Conservation (phyloP, 2,329 filamentous ascomycete genomes). For the Neopestalotiopsis sp. region DNA sequence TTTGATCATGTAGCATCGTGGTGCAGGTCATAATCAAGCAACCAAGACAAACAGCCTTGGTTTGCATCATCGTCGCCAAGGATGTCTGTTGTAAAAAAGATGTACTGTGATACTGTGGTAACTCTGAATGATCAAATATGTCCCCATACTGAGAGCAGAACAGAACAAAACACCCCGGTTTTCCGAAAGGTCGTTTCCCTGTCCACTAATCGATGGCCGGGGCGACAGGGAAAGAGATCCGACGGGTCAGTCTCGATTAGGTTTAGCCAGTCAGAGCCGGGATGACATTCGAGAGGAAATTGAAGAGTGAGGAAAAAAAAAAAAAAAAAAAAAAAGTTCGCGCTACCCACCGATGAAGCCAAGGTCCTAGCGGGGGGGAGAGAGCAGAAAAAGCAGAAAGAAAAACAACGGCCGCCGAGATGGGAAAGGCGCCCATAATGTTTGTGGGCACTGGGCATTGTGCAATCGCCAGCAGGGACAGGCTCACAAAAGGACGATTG, state of each 20-base stretch:
- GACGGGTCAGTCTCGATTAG: neutral
- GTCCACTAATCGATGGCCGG: neutral
- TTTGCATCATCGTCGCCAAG: neutral
- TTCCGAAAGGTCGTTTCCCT: neutral
- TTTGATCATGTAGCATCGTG: neutral
- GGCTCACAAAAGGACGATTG: neutral
- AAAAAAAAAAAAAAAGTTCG: conserved; percentile 5
- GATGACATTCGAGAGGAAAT: neutral
- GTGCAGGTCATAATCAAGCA: neutral
- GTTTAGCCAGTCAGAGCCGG: neutral
- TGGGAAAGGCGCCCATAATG: neutral
- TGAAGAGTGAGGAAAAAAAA: neutral
- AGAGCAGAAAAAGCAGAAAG: neutral
- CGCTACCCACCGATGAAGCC: neutral
- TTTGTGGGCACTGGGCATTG: neutral
- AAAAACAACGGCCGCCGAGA: conserved; percentile 6
- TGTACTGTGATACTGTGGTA: neutral
- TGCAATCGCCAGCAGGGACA: conserved; percentile 4
- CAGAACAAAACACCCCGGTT: neutral
- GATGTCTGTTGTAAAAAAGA: neutral
- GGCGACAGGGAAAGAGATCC: conserved; percentile 1
- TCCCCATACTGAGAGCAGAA: neutral
- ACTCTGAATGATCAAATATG: neutral
- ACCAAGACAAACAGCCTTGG: conserved; percentile 1
- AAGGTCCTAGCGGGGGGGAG: neutral